Evolutionary conservation across 768 basidiomycete species (phyloP).

Genomic region (Mycena indigotica): DNA sequence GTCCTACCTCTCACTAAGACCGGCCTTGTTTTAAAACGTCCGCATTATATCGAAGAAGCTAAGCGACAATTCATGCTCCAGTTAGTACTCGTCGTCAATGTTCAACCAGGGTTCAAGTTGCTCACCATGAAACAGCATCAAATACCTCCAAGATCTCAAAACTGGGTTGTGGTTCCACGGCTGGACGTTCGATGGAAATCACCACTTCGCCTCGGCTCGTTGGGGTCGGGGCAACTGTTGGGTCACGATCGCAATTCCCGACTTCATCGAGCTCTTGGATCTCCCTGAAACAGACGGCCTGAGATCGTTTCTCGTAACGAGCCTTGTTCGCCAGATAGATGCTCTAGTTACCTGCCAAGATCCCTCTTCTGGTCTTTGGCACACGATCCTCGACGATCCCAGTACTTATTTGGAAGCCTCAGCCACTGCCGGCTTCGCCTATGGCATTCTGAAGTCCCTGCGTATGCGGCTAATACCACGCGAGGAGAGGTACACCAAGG

Average conservation of each 20-base stretch:
- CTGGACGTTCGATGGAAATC: conserved; percentile 49
- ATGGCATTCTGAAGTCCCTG: conserved; percentile 47
- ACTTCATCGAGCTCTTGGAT: conserved; percentile 50
- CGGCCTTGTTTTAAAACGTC: conserved; percentile 51
- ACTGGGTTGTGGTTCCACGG: conserved; percentile 54
- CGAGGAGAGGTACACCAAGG: conserved; percentile 39
- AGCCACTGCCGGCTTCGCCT: conserved; percentile 50
- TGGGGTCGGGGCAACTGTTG: conserved; percentile 64
- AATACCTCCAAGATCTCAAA: conserved; percentile 46
- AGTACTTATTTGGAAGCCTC: conserved; percentile 54
- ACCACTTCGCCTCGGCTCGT: conserved; percentile 47
- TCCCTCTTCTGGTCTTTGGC: conserved; percentile 49
- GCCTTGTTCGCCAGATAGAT: conserved; percentile 49
- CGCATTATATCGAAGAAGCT: conserved; percentile 55
- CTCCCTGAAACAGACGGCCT: conserved; percentile 45
- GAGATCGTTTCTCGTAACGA: conserved; percentile 42
- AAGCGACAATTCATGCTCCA: conserved; percentile 55
- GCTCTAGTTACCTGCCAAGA: conserved; percentile 50
- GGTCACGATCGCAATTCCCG: conserved; percentile 48
- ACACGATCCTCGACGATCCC: conserved; percentile 54
- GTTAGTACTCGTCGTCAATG: conserved; percentile 32
- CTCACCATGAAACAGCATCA: conserved; percentile 33
- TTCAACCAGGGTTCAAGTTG: background rate
- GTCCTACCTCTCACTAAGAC: conserved; percentile 60
- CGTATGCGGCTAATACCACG: conserved; percentile 45